These are phyloP conservation scores for Keqinozyma sinolaborantium DNA, from an alignment of 1,139 yeast species.

Conservation along the genomic window DNA sequence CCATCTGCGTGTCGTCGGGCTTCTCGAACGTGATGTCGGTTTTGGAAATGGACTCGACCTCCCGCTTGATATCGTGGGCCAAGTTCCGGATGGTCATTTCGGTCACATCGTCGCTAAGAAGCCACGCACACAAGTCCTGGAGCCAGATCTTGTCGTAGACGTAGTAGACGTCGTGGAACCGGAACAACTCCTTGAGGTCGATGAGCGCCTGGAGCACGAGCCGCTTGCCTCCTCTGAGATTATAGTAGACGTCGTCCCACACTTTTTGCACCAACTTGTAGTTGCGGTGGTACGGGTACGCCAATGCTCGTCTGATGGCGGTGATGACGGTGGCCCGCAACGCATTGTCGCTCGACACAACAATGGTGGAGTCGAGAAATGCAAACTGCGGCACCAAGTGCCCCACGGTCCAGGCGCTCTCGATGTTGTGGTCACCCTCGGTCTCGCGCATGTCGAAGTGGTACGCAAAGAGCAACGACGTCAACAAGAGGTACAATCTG, in stretches of 20 bases:
- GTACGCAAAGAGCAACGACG: constrained; percentile 68
- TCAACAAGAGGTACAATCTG: constrained; percentile 53
- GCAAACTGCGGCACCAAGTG: constrained; percentile 76
- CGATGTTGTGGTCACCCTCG: constrained; percentile 76
- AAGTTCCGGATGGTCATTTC: constrained; percentile 54
- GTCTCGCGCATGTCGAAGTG: constrained; percentile 73
- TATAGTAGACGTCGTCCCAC: constrained; percentile 73
- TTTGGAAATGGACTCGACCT: constrained; percentile 18
- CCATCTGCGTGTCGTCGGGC: constrained; percentile 11
- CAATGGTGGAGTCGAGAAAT: constrained; percentile 58
- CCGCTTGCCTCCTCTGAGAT: constrained; percentile 68
- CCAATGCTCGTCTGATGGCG: constrained; percentile 65
- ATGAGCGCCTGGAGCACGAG: constrained; percentile 58
- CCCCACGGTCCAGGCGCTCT: constrained; percentile 94
- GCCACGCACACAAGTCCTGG: constrained; percentile 81
- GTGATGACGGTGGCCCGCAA: constrained; percentile 57
- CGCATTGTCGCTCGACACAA: constrained; percentile 29
- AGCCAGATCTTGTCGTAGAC: constrained; percentile 79
- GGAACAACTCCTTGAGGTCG: constrained; percentile 65
- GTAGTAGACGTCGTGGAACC: constrained; percentile 83
- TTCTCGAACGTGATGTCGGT: constrained; percentile 39
- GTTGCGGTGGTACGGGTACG: constrained; percentile 78
- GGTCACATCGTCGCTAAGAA: constrained; percentile 53
- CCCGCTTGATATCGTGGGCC: constrained; percentile 60
- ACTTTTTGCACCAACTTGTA: constrained; percentile 55